Conservation (phyloP, 495 filamentous ascomycete genomes). For the Hypoxylon intermedium region DNA sequence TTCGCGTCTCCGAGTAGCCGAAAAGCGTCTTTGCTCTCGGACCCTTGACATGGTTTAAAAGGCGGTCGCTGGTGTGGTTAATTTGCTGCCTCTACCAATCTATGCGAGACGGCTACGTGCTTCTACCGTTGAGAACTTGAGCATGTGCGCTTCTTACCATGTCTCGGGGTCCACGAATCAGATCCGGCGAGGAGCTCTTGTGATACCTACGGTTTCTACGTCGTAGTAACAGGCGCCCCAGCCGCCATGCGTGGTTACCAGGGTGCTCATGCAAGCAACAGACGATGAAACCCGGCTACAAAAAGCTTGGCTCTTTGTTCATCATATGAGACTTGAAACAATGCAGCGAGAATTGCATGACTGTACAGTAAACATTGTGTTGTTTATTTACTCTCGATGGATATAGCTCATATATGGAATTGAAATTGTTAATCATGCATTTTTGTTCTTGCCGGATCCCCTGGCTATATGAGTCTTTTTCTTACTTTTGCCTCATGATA, state of each 20-base stretch:
- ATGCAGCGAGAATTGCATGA: slow-evolving; percentile 3
- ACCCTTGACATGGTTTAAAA: slow-evolving; percentile 2
- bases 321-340: slow-evolving; percentile 39
- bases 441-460: too few species aligned
- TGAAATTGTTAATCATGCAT: too few species aligned
- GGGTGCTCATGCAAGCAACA: slow-evolving; percentile 34
- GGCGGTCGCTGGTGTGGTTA: slow-evolving; percentile 9
- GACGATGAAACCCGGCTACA: slow-evolving; percentile 35
- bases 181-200: slow-evolving; percentile 15
- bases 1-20: slow-evolving; percentile 35
- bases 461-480: too few species aligned
- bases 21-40: slow-evolving; percentile 13
- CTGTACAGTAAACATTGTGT: slow-evolving; percentile 29
- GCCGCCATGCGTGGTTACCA: slow-evolving; percentile 28
- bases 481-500: too few species aligned
- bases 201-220: slow-evolving; percentile 19
- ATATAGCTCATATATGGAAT: slow-evolving; percentile 14
- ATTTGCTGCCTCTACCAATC: slow-evolving; percentile 9
- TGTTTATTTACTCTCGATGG: slow-evolving; percentile 14
- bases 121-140: slow-evolving; percentile 1
- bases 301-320: slow-evolving; percentile 30
- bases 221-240: slow-evolving; percentile 20
- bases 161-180: slow-evolving; percentile 17
- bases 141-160: slow-evolving; percentile 1
- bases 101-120: slow-evolving; percentile 23